A percentile compares a stretch with the other conserved stretches of the same genome.
Conservation (phyloP, 2,329 filamentous ascomycete genomes). For the Fragosphaeria purpurea region DNA sequence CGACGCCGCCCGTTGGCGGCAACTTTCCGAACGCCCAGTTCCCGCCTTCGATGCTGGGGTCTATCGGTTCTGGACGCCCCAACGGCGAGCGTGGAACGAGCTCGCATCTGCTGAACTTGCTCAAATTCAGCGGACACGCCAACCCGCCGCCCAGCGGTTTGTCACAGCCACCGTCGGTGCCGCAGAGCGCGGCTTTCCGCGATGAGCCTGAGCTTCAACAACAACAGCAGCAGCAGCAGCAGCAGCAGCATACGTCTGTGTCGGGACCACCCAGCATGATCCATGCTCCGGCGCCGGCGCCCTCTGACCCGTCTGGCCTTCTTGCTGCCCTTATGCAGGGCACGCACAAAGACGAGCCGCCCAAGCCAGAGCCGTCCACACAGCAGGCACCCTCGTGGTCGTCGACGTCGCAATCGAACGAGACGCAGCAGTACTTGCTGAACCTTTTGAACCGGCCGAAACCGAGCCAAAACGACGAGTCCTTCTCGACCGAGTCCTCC, state of each 20-base stretch:
- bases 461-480: slow-evolving; percentile 47
- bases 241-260: slow-evolving; percentile 17
- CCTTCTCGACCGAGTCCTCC: slow-evolving; percentile 30
- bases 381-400: slow-evolving; percentile 26
- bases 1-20: slow-evolving; percentile 32
- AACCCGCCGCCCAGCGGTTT: slow-evolving; percentile 11
- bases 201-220: no score
- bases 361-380: slow-evolving; percentile 15
- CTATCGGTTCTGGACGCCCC: slow-evolving; percentile 37
- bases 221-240: slow-evolving; percentile 13
- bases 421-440: slow-evolving; percentile 78
- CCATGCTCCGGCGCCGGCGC: slow-evolving; percentile 46
- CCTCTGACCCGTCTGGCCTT: slow-evolving; percentile 46
- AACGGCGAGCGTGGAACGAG: slow-evolving; percentile 11
- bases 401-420: slow-evolving; percentile 45
- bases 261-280: slow-evolving; percentile 28
- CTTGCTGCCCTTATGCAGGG: slow-evolving; percentile 53
- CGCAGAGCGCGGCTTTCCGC: slow-evolving; percentile 11
- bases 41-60: slow-evolving; percentile 32
- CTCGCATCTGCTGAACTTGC: slow-evolving; percentile 43
- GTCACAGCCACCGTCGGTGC: slow-evolving; percentile 1
- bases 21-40: slow-evolving; percentile 30
- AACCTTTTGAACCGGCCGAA: slow-evolving; percentile 75
- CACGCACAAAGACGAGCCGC: slow-evolving; percentile 32
- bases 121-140: slow-evolving; percentile 45